Percentiles rank a stretch among this genome's conserved stretches.
Evolutionary conservation across 805 yeast species (phyloP).

Genomic region (Myxozyma sirexii): DNA sequence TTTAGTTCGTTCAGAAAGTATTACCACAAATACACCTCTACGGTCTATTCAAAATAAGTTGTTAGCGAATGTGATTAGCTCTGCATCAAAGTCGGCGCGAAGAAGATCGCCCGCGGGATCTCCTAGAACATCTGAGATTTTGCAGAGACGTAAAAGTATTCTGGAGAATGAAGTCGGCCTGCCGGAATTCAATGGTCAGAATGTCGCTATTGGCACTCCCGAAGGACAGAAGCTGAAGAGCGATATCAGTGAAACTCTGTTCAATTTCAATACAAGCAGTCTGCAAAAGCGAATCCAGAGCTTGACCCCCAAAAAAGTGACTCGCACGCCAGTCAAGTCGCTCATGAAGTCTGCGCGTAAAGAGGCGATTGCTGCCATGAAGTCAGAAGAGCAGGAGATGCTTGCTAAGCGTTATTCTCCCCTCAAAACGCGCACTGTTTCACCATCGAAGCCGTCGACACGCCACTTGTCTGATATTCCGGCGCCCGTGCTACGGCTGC

Average conservation of each 20-base stretch:
- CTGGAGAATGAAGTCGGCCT: constrained; percentile 6
- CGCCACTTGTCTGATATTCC: constrained; percentile 9
- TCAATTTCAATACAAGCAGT: constrained; percentile 16
- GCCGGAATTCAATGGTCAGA: constrained; percentile 21
- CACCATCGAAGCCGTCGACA: constrained; percentile 6
- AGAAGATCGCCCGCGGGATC: not conserved
- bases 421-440: constrained; percentile 13
- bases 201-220: constrained; percentile 27
- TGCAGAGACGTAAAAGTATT: constrained; percentile 19
- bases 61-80: not conserved
- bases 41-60: constrained; percentile 1
- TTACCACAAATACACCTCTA: not conserved
- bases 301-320: constrained; percentile 26
- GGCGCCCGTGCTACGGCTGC: constrained; percentile 10
- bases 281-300: constrained; percentile 32
- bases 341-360: constrained; percentile 10
- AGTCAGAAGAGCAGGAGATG: constrained; percentile 24
- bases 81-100: not conserved
- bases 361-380: constrained; percentile 8
- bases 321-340: constrained; percentile 22
- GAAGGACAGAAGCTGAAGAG: constrained; percentile 26
- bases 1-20: not conserved
- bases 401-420: constrained; percentile 31
- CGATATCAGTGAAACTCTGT: constrained; percentile 25
- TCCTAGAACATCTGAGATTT: constrained; percentile 12